A percentile compares a stretch with the other conserved stretches of the same genome.
phyloP scores from a whole-genome alignment of 2,329 filamentous ascomycete species.

The Westerdykella sp. region DNA sequence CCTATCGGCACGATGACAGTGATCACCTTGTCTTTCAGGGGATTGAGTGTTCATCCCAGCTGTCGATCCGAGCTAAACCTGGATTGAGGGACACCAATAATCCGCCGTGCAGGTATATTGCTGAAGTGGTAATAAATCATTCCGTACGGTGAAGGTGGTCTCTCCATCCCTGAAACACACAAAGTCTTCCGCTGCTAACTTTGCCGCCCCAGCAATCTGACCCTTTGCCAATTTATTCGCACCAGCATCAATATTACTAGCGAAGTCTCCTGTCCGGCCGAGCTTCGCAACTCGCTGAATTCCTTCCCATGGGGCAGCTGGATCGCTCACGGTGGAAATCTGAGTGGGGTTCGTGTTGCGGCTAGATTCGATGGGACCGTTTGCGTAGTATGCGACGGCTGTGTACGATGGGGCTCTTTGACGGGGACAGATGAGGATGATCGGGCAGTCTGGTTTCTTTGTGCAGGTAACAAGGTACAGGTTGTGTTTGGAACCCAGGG shows the following conservation, averaged over 20 bases:
- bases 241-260: conserved; percentile 6
- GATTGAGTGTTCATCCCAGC: too few species aligned
- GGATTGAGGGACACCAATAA: conserved; percentile 6
- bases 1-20: too few species aligned
- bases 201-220: conserved; percentile 5
- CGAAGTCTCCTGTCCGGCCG: background rate
- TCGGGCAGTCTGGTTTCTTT: background rate
- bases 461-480: conserved; percentile 10
- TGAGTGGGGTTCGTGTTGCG: conserved; percentile 2
- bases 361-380: conserved; percentile 2
- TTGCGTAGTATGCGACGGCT: conserved; percentile 9
- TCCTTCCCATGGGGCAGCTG: conserved; percentile 7
- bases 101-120: conserved; percentile 3
- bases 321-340: conserved; percentile 3
- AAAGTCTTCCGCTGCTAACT: conserved; percentile 8
- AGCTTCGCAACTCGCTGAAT: background rate
- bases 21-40: too few species aligned
- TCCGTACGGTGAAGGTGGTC: conserved; percentile 1
- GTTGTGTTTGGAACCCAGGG: conserved; percentile 8
- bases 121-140: background rate
- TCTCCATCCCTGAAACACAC: conserved; percentile 10
- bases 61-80: background rate
- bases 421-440: conserved; percentile 1
- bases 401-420: conserved; percentile 1
- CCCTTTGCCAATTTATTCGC: conserved; percentile 2